Percentiles rank a stretch among this genome's conserved stretches.
Evolutionary conservation across 306 rosid genomes (phyloP).

Genomic region (Carpinus viminea): DNA sequence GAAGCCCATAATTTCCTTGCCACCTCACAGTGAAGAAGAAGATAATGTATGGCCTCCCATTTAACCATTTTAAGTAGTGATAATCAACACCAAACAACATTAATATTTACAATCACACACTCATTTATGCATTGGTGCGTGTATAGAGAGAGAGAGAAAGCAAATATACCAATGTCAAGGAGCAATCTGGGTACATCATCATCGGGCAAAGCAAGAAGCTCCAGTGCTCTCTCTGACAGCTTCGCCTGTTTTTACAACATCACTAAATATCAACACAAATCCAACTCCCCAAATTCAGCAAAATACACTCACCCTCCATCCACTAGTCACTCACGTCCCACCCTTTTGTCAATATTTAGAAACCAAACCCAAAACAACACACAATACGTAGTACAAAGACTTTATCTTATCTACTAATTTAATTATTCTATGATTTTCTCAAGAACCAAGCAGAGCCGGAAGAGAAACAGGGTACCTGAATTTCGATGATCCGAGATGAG

Average conservation of each 20-base stretch:
- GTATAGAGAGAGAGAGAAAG: neutral
- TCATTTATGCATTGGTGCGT: neutral
- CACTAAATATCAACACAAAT: neutral
- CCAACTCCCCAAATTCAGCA: neutral
- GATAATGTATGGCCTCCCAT: no score
- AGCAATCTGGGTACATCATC: slow-evolving; percentile 78
- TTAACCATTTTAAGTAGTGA: neutral
- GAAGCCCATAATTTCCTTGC: no score
- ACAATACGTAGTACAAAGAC: neutral
- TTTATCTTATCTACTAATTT: neutral
- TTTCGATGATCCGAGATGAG: slow-evolving; percentile 79
- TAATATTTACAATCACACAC: neutral
- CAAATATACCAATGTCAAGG: slow-evolving; percentile 68
- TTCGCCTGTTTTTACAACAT: slow-evolving; percentile 29
- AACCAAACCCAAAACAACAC: neutral
- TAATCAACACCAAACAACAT: neutral
- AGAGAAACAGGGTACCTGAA: slow-evolving; percentile 46
- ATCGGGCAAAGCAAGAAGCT: slow-evolving; percentile 78
- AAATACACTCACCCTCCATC: neutral
- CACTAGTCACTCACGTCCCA: neutral
- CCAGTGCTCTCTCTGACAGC: slow-evolving; percentile 80
- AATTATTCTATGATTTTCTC: neutral
- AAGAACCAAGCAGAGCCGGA: neutral
- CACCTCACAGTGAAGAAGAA: no score
- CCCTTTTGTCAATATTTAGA: neutral